Evolutionary conservation across 2,329 filamentous ascomycete species (phyloP), one percentile per base, ranked within the genome.

Genomic region (Diplodia corticola): DNA sequence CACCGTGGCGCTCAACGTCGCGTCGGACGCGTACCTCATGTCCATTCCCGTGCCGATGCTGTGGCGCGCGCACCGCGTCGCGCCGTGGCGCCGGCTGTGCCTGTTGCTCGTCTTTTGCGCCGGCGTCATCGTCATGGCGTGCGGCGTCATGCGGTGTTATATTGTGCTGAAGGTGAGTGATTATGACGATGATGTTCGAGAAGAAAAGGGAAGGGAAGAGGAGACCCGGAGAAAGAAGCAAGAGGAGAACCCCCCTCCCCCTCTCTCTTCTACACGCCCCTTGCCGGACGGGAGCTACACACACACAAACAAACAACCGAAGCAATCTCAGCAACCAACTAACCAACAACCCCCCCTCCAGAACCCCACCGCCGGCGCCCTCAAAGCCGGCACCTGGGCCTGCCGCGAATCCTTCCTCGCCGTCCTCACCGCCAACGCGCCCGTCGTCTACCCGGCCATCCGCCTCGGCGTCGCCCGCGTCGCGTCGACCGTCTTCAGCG

Each of bases 11-110:
- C 75, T 83, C 67, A 88, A 86, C 68, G 81, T 86, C 1, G 69
- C 76, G 2, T 88, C 85, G 4, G 86, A 88, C 69, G 63, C 86
- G 1, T 88, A 87, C 69, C 77, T 88, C 12, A 82, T 87, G 61
- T 80, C 80, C 35, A 86, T 87, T 35, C 84, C 85, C 0, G 76
- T 85, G 4, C 84, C 85, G 67, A 82, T 88, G 78, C 76, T 88
- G 1, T 85, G 83, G 80, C 77, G 78, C 67, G 82, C 85, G 22
- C 72, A 68, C 13, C 75, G 88, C 6, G 78, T 74, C 12, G 77
- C 79, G 17, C 40, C 40, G 12, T 72, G 77, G 1, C 84, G 86
- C 70, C 88, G 88, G 71, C 70, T 83, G 2, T 81, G 83, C 1
- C 75, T 87, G 0, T 78, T 84, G 0, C 67, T 85, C 5, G 78